Percentiles rank a stretch among this genome's conserved stretches.
Evolutionary conservation across 306 rosid genomes (phyloP).

Genomic region (Geum urbanum): DNA sequence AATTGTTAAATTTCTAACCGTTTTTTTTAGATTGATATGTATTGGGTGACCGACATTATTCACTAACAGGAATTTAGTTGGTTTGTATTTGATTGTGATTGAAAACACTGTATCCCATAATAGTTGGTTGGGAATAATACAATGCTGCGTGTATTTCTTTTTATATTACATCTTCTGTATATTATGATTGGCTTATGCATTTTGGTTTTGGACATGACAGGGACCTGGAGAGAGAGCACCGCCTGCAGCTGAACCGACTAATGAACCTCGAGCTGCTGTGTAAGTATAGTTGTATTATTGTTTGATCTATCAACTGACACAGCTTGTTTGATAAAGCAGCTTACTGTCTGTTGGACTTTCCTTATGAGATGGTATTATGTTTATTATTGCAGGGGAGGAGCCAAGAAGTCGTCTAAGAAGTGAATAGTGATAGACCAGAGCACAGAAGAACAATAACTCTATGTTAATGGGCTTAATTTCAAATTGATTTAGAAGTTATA

Average conservation of each 20-base stretch:
- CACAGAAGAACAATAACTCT: slow-evolving; percentile 12
- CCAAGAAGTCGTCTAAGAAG: slow-evolving; percentile 44
- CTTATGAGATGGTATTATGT: not conserved
- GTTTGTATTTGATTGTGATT: not conserved
- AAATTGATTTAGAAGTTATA: slow-evolving; percentile 7
- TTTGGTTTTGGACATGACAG: slow-evolving; percentile 18
- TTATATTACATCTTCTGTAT: not conserved
- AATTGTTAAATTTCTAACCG: too few species aligned
- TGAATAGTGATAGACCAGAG: slow-evolving; percentile 24
- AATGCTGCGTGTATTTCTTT: not conserved
- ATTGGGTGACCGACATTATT: too few species aligned
- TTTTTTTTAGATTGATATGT: too few species aligned
- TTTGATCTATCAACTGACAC: not conserved
- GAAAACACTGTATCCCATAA: not conserved
- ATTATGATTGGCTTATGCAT: not conserved
- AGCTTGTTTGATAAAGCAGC: not conserved
- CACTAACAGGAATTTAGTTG: not conserved
- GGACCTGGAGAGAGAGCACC: slow-evolving; percentile 50
- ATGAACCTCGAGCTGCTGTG: slow-evolving; percentile 35
- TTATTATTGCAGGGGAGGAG: slow-evolving; percentile 24
- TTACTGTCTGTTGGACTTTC: not conserved
- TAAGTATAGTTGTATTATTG: slow-evolving; percentile 13
- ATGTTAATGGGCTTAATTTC: slow-evolving; percentile 1
- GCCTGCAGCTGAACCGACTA: slow-evolving; percentile 22
- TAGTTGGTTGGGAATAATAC: not conserved